Evolutionary conservation across 2,329 filamentous ascomycete species (phyloP), one percentile per base, ranked within the genome.

Genomic region (Diaporthe helianthi): DNA sequence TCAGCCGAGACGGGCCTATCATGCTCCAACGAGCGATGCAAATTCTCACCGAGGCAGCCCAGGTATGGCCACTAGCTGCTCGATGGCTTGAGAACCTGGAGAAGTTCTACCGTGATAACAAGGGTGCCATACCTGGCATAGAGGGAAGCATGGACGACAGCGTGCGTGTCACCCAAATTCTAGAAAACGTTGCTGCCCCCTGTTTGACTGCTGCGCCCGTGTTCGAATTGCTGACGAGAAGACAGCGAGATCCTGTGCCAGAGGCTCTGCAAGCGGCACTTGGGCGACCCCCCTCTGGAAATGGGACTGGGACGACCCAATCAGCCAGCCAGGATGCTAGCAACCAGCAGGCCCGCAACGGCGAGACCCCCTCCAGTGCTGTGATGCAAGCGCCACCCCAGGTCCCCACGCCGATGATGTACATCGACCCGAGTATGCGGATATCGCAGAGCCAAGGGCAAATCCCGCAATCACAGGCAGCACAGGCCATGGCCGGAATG

Each of bases 101-200:
- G 61, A 82, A 80, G 51, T 85, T 85, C 74, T 81, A 80, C 53
- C 79, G 79, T 31, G 81, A 84, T 68, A 80, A 83, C 8, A 81
- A 81, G 65, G 79, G 79, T 17, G 75, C 78, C 36, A 76, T 79
- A 3, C 76, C 80, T 7, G 79, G 77, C 19, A 76, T 80, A 17
- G 82, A 86, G 69, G 82, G 80, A 13, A 82, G 83, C 60, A 86
- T 86, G 85, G 83, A 83, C 9, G 84, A 86, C 61, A 83, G 84
- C 67, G 80, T 81, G 75, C 75, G 79, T 73, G 51, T 33, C 33
- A 31, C 41, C 29, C 31, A 26, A 26, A 19, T 51, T 58, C 65
- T 55, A 67, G 51, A 58, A 44, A 55, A 47, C 53, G 52, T 49
- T 22, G 44, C 36, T 60, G 29, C 69, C 73, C 64, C 69, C 61